Base-by-base conservation (phyloP, 129 eudicot genomes). In the Smallanthus sonchifolius region DNA sequence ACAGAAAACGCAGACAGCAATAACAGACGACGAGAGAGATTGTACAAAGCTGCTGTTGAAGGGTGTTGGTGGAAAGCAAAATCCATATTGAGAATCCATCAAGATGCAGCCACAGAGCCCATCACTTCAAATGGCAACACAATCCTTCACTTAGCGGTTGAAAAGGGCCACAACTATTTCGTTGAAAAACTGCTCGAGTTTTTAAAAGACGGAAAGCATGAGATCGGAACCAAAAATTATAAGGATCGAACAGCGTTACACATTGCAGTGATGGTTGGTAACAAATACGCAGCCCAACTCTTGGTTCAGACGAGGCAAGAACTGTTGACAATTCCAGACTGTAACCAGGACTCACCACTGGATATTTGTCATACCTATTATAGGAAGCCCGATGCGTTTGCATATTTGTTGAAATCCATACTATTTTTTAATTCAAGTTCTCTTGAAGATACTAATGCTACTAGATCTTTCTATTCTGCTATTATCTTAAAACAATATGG, bases 221-320 rank as follows among this genome's bases (percentile, higher is more conserved):
- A n/a, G 7, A 32, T 74, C 3, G 55, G 39, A 28, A 24, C 7
- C 9, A 6, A 5, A 72, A 72, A 59, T 40, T 39, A 9, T 14
- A 15, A 45, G 13, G 71, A 49, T 7, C 60, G 24, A 24, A 74
- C 78, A 9, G 63, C 71, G 8, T 49, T 74, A 45, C 78, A 74
- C 20, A 47, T 74, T 35, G 78, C 78, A 0, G 78, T 71, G 7
- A 17, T 62, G 2, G 70, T 63, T 35, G 78, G 78, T 17, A 74
- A 74, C 36, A 74, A 0, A 45, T 0, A 62, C 24, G 78, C 63
- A 7, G 78, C 78, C 5, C 38, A 34, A 32, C 78, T 74, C 20
- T 62, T 74, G 38, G 48, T 74, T 45, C 10, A 62, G 14, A 74
- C 47, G 39, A 47, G 24, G n/a, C 10, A 10, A 14, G 2, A 63